A percentile compares a stretch with the other conserved stretches of the same genome.
Evolutionary conservation across 306 rosid genomes (phyloP).

Genomic region (Dicorynia guianensis): DNA sequence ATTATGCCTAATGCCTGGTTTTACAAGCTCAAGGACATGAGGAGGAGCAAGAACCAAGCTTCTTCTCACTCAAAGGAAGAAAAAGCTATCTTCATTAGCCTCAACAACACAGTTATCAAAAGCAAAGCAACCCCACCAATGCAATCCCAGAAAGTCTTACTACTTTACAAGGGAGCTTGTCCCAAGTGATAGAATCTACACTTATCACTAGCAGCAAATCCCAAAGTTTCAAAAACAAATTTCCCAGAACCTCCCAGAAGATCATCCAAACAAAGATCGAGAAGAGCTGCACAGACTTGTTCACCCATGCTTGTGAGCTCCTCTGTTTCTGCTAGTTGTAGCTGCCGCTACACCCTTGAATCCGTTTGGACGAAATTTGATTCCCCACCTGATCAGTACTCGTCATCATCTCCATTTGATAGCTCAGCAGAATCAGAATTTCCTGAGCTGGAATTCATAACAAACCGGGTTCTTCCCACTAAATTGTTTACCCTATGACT

Average conservation of each 20-base stretch:
- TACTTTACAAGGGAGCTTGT: conserved; percentile 72
- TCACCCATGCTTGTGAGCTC: conserved; percentile 46
- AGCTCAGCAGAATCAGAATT: conserved; percentile 51
- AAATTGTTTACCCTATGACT: too few species aligned
- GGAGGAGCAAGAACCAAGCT: conserved; percentile 50
- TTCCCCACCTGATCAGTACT: conserved; percentile 53
- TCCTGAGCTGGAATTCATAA: conserved; percentile 54
- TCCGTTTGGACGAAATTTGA: conserved; percentile 64
- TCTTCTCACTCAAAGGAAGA: conserved; percentile 15
- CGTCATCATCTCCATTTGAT: conserved; percentile 52
- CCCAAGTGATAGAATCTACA: conserved; percentile 27
- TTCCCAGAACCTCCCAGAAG: conserved; percentile 55
- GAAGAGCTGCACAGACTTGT: conserved; percentile 31
- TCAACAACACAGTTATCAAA: conserved; percentile 43
- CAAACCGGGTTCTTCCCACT: conserved; percentile 60
- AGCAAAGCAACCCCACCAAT: conserved; percentile 48
- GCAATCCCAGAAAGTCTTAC: conserved; percentile 72
- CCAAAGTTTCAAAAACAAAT: conserved; percentile 13
- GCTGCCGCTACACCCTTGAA: conserved; percentile 59
- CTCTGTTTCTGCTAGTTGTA: conserved; percentile 55
- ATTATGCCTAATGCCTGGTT: conserved; percentile 96
- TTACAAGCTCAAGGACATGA: conserved; percentile 72
- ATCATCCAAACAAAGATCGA: conserved; percentile 51
- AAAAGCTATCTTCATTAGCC: conserved; percentile 39
- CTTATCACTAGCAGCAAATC: conserved; percentile 35